These are phyloP conservation scores for Comarum palustre DNA, from an alignment of 306 rosid genomes.

Conservation along the genomic window DNA sequence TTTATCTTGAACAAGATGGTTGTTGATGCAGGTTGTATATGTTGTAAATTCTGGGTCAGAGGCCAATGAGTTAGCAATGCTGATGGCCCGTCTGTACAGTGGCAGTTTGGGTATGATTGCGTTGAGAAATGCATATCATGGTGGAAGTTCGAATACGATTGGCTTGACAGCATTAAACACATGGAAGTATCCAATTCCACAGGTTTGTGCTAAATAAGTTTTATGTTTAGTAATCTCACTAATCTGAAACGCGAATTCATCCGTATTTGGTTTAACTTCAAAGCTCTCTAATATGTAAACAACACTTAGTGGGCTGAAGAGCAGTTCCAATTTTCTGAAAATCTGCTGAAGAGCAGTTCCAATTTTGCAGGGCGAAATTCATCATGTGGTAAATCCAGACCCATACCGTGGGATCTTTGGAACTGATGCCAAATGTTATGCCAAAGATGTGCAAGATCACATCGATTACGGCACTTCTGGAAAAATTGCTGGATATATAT, in stretches of 20 bases:
- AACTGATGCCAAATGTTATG: constrained; percentile 57
- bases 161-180: constrained; percentile 79
- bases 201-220: constrained; percentile 47
- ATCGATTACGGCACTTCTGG: constrained; percentile 79
- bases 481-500: constrained; percentile 77
- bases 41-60: constrained; percentile 93
- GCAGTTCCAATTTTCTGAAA: constrained; percentile 18
- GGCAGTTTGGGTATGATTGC: constrained; percentile 85
- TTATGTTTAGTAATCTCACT: background rate
- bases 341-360: constrained; percentile 17
- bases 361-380: constrained; percentile 71
- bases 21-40: constrained; percentile 68
- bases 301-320: background rate
- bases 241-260: background rate
- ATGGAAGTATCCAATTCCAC: constrained; percentile 88
- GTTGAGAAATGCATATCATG: constrained; percentile 89
- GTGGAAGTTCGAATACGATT: constrained; percentile 76
- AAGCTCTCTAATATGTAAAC: background rate
- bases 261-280: background rate
- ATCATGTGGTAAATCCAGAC: constrained; percentile 82
- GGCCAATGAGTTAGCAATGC: constrained; percentile 87
- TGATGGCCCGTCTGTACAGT: constrained; percentile 87
- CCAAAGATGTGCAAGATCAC: constrained; percentile 81
- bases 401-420: constrained; percentile 83
- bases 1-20: background rate